These are phyloP conservation scores for Solanum tacnaense DNA, from an alignment of 257 asterid genomes.

Conservation along the genomic window DNA sequence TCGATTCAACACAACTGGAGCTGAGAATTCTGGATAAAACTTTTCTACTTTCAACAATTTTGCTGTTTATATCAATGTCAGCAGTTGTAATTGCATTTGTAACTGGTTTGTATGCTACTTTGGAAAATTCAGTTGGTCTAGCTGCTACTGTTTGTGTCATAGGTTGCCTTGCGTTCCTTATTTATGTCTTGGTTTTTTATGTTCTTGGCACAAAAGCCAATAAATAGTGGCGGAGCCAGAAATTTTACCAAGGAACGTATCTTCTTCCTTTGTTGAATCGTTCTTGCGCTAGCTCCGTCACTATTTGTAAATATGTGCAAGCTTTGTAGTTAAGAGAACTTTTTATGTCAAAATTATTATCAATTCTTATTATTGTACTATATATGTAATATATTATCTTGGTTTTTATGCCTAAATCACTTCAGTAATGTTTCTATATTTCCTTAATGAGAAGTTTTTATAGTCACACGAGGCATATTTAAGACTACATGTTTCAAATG, in stretches of 20 bases:
- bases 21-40: accelerated
- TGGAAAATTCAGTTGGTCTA: background rate
- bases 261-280: background rate
- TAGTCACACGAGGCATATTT: background rate
- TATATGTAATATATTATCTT: background rate
- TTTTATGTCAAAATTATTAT: background rate
- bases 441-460: background rate
- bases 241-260: background rate
- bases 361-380: background rate
- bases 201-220: accelerated
- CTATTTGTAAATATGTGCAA: background rate
- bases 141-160: background rate
- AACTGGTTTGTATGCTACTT: background rate
- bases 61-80: background rate
- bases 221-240: background rate
- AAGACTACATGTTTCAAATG: background rate
- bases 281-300: background rate
- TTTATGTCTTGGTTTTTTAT: background rate
- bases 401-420: background rate
- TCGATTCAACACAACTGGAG: background rate
- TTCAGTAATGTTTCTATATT: background rate
- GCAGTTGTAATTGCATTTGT: background rate
- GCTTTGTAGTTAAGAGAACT: background rate
- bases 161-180: background rate
- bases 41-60: accelerated